phyloP scores from a whole-genome alignment of 2,329 filamentous ascomycete genomes.

The Zasmidium angulare region DNA sequence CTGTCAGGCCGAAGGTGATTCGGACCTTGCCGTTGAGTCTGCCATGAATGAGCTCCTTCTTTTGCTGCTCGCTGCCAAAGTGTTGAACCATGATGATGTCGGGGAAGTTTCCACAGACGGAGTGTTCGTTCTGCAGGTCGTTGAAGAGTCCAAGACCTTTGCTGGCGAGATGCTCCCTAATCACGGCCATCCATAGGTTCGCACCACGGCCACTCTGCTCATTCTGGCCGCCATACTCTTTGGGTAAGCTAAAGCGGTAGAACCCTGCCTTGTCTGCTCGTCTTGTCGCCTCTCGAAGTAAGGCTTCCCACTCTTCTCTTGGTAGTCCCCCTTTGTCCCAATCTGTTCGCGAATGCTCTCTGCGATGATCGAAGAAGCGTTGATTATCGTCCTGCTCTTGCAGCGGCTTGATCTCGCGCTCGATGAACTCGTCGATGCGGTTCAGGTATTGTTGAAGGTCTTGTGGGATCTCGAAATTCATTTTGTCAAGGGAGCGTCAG shows the following conservation, averaged over 20 bases:
- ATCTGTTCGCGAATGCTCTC: constrained; percentile 62
- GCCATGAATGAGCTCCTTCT: constrained; percentile 53
- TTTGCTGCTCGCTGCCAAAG: constrained; percentile 58
- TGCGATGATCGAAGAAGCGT: constrained; percentile 65
- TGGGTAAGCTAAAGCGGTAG: constrained; percentile 59
- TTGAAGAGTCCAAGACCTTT: constrained; percentile 63
- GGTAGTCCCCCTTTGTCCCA: constrained; percentile 60
- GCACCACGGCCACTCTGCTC: constrained; percentile 43
- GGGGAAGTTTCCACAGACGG: constrained; percentile 62
- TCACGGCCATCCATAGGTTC: constrained; percentile 65
- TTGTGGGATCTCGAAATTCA: constrained; percentile 54
- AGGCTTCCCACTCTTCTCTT: constrained; percentile 57
- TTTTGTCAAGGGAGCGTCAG: constrained; percentile 27
- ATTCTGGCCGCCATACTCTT: constrained; percentile 55
- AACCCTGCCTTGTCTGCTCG: constrained; percentile 61
- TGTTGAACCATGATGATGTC: constrained; percentile 63
- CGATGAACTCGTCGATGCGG: constrained; percentile 59
- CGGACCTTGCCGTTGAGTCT: constrained; percentile 55
- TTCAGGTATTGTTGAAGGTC: constrained; percentile 40
- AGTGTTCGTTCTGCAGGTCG: constrained; percentile 64
- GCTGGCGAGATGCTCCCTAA: constrained; percentile 59
- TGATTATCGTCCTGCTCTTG: constrained; percentile 59
- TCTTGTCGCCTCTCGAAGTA: constrained; percentile 50
- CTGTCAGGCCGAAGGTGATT: constrained; percentile 63
- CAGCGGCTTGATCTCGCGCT: constrained; percentile 53